Conservation (phyloP, 2,329 filamentous ascomycete species). For the Alternaria brassicicola region DNA sequence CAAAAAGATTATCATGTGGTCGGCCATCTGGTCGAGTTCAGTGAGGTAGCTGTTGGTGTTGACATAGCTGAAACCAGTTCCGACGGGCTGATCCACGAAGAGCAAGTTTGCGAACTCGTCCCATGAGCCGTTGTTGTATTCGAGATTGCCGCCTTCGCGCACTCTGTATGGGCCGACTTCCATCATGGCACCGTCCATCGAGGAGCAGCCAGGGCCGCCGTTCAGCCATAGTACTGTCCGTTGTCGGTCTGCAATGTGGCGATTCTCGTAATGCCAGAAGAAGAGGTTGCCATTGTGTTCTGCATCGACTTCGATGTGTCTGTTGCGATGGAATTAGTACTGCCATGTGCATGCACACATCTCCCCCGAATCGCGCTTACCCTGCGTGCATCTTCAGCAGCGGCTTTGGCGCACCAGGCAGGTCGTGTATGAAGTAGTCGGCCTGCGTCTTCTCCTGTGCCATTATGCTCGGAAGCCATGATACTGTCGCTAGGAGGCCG, state of each 20-base stretch:
- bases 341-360: not conserved
- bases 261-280: slow-evolving; percentile 98
- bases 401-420: slow-evolving; percentile 83
- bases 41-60: slow-evolving; percentile 85
- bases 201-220: slow-evolving; percentile 95
- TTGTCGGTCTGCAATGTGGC: slow-evolving; percentile 89
- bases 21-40: slow-evolving; percentile 86
- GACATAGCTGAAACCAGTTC: slow-evolving; percentile 94
- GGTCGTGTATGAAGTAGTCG: slow-evolving; percentile 85
- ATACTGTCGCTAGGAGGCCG: slow-evolving; percentile 39
- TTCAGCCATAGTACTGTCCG: slow-evolving; percentile 97
- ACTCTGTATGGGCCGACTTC: slow-evolving; percentile 93
- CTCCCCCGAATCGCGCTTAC: slow-evolving; percentile 55
- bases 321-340: slow-evolving; percentile 47
- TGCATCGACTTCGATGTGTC: slow-evolving; percentile 87
- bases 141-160: slow-evolving; percentile 72
- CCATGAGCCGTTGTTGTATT: slow-evolving; percentile 94
- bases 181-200: slow-evolving; percentile 95
- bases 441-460: slow-evolving; percentile 66
- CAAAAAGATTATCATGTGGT: slow-evolving; percentile 85
- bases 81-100: slow-evolving; percentile 96
- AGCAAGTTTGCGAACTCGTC: slow-evolving; percentile 96
- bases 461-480: slow-evolving; percentile 39
- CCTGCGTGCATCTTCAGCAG: slow-evolving; percentile 97
- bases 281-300: slow-evolving; percentile 92